A percentile compares a stretch with the other conserved stretches of the same genome.
phyloP scores from a whole-genome alignment of 345 rosid genomes.

The Reutealis trisperma region DNA sequence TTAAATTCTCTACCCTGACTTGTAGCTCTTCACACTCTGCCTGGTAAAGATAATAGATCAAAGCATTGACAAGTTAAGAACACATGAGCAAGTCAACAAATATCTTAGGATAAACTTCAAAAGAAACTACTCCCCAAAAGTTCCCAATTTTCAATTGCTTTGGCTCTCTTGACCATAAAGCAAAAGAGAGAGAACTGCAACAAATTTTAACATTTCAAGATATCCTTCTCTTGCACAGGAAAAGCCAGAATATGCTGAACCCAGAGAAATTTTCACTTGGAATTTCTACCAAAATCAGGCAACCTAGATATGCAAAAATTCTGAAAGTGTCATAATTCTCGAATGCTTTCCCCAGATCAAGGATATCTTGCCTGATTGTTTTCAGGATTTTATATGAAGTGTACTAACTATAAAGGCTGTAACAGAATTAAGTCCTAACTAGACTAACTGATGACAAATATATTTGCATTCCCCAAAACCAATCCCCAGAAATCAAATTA shows the following conservation, averaged over 20 bases:
- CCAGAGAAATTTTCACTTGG: neutral
- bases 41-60: conserved; percentile 31
- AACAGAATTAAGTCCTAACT: neutral
- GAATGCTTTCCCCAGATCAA: neutral
- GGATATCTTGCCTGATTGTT: neutral
- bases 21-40: conserved; percentile 96
- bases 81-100: neutral
- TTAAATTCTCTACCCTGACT: conserved; percentile 64
- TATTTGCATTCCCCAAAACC: neutral
- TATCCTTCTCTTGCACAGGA: neutral
- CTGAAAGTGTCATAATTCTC: neutral
- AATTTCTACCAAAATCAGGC: neutral
- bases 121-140: neutral
- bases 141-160: neutral
- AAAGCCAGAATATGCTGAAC: neutral
- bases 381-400: neutral
- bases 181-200: neutral
- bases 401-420: neutral
- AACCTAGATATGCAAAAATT: neutral
- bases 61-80: neutral
- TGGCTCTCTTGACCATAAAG: neutral
- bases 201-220: neutral
- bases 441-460: no score
- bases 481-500: no score
- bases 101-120: neutral